Evolutionary conservation across 2,329 filamentous ascomycete species (phyloP).

Genomic region (Blumeria graminis): DNA sequence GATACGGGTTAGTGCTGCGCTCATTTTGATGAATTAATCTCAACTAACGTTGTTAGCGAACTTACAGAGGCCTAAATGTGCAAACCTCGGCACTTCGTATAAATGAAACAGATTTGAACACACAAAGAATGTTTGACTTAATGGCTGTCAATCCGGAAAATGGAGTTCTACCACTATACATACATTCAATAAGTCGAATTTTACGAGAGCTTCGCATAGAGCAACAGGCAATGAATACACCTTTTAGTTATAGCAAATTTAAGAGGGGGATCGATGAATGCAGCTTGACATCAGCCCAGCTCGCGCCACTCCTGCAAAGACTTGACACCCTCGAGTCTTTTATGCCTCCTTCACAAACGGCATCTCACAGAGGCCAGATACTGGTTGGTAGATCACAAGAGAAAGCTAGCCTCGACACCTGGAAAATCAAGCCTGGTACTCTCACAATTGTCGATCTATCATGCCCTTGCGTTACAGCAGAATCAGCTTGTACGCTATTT

Average conservation of each 20-base stretch:
- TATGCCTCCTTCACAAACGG: neutral
- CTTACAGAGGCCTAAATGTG: slow-evolving; percentile 2
- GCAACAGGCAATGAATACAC: slow-evolving; percentile 3
- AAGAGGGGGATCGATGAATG: slow-evolving; percentile 14
- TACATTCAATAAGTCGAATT: slow-evolving; percentile 5
- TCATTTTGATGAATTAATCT: neutral
- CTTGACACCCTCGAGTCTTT: slow-evolving; percentile 30
- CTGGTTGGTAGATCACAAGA: neutral
- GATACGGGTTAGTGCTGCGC: neutral
- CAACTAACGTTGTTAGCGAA: neutral
- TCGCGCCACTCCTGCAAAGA: slow-evolving; percentile 29
- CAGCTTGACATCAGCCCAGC: slow-evolving; percentile 24
- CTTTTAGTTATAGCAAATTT: slow-evolving; percentile 23
- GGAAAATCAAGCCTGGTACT: slow-evolving; percentile 7
- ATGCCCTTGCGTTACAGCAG: slow-evolving; percentile 42
- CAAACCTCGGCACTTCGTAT: slow-evolving; percentile 5
- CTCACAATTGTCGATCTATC: slow-evolving; percentile 45
- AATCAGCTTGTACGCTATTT: slow-evolving; percentile 47
- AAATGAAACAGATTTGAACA: slow-evolving; percentile 5
- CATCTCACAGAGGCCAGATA: neutral
- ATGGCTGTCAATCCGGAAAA: slow-evolving; percentile 6
- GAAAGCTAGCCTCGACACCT: slow-evolving; percentile 6
- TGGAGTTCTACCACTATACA: slow-evolving; percentile 6
- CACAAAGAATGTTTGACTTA: slow-evolving; percentile 6
- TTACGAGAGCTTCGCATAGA: slow-evolving; percentile 4